Percentiles rank a stretch among this genome's conserved stretches.
Evolutionary conservation across 2,329 filamentous ascomycete genomes (phyloP).

Genomic region (Camillea tinctor): DNA sequence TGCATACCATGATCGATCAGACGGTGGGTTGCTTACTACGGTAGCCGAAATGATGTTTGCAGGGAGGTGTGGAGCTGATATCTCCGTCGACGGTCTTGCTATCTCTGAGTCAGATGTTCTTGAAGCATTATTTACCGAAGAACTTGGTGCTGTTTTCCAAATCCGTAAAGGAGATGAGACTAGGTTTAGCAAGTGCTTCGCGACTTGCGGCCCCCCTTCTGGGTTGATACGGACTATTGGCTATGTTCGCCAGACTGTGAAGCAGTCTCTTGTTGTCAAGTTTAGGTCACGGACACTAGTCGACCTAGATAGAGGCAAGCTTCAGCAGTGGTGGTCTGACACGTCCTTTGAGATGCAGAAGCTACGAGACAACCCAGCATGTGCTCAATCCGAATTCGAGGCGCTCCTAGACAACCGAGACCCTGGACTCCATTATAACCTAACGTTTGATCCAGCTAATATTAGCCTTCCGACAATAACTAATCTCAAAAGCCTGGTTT

Average conservation of each 20-base stretch:
- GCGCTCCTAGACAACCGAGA: slow-evolving; percentile 73
- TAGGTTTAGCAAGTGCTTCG: slow-evolving; percentile 85
- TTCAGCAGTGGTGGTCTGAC: slow-evolving; percentile 85
- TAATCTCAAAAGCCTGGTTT: slow-evolving; percentile 48
- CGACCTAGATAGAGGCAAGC: slow-evolving; percentile 64
- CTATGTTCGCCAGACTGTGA: slow-evolving; percentile 64
- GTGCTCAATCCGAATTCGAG: slow-evolving; percentile 79
- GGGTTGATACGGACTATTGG: slow-evolving; percentile 84
- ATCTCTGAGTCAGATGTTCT: slow-evolving; percentile 64
- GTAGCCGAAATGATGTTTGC: slow-evolving; percentile 98
- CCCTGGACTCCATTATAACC: slow-evolving; percentile 79
- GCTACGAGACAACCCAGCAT: slow-evolving; percentile 82
- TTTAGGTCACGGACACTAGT: slow-evolving; percentile 69
- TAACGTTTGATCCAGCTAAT: slow-evolving; percentile 78
- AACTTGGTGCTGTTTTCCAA: slow-evolving; percentile 95
- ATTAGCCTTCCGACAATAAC: slow-evolving; percentile 69
- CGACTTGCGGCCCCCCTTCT: slow-evolving; percentile 79
- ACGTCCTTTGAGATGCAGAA: slow-evolving; percentile 92
- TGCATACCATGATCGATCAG: slow-evolving; percentile 91
- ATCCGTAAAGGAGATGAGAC: slow-evolving; percentile 81
- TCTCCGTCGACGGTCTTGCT: slow-evolving; percentile 75
- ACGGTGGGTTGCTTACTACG: slow-evolving; percentile 87
- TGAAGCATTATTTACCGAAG: slow-evolving; percentile 88
- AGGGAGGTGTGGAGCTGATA: slow-evolving; percentile 81
- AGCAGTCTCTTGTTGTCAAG: slow-evolving; percentile 75